phyloP scores from a whole-genome alignment of 108 stramenopile species.

The Cyclotella sp. region DNA sequence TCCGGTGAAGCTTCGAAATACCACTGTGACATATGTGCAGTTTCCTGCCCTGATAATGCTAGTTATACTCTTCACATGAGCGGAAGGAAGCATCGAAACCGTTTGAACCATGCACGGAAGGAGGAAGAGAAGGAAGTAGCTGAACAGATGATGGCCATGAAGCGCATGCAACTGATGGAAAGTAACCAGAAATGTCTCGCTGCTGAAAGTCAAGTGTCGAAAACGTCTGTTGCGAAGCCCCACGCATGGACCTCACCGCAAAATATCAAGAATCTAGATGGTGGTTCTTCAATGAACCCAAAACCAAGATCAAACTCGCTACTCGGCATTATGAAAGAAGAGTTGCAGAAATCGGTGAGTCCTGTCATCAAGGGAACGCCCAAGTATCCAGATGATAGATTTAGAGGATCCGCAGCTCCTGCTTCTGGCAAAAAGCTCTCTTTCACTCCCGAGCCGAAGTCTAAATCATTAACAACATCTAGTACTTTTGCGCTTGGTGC shows the following conservation, averaged over 20 bases:
- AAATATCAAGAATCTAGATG: conserved; percentile 1
- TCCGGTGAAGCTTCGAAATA: conserved; percentile 18
- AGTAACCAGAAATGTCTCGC: conserved; percentile 9
- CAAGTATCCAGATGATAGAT: background rate
- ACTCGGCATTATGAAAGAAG: conserved; percentile 49
- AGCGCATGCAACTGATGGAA: conserved; percentile 53
- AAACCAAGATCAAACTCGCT: conserved; percentile 38
- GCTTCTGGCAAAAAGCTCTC: conserved; percentile 13
- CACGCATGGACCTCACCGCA: conserved; percentile 21
- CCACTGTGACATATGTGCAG: conserved; percentile 65
- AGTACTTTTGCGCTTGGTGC: conserved; percentile 30
- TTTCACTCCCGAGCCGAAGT: background rate
- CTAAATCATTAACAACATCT: background rate
- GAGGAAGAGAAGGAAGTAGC: conserved; percentile 68
- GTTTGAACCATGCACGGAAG: conserved; percentile 61
- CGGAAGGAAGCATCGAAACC: conserved; percentile 86
- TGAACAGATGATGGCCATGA: conserved; percentile 62
- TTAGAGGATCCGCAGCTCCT: background rate
- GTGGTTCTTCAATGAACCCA: background rate
- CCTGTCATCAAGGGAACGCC: background rate
- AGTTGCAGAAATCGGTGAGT: conserved; percentile 27
- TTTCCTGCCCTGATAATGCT: conserved; percentile 70
- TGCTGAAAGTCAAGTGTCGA: conserved; percentile 14
- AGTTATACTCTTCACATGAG: conserved; percentile 73
- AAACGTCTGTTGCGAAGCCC: conserved; percentile 6